Percentiles rank a stretch among this genome's conserved stretches.
These are phyloP conservation scores for Solanum paucissectum DNA, from an alignment of 257 asterid genomes.

Conservation along the genomic window DNA sequence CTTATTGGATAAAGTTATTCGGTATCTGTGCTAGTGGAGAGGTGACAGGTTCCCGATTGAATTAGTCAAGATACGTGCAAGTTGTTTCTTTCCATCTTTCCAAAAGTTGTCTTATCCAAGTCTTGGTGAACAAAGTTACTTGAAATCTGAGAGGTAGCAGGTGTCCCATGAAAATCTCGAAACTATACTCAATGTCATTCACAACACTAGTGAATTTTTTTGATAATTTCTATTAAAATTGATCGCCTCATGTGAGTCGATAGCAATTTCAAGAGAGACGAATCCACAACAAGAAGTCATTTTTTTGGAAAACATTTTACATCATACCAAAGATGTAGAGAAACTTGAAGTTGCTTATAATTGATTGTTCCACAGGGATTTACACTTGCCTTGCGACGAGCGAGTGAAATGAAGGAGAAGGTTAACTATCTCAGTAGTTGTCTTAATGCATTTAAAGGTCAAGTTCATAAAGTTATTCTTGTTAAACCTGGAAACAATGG, in stretches of 20 bases:
- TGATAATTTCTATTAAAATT: no score
- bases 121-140: background rate
- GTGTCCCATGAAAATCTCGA: background rate
- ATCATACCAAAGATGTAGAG: background rate
- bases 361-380: slow-evolving; percentile 43
- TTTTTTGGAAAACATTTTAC: background rate
- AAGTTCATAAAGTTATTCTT: slow-evolving; percentile 58
- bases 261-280: background rate
- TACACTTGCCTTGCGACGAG: slow-evolving; percentile 58
- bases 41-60: background rate
- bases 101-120: background rate
- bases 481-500: slow-evolving; percentile 61
- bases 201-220: background rate
- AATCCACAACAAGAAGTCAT: background rate
- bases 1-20: background rate
- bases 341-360: background rate
- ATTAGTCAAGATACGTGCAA: background rate
- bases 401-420: slow-evolving; percentile 74
- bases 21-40: background rate
- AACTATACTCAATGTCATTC: background rate
- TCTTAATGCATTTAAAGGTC: slow-evolving; percentile 43
- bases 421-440: slow-evolving; percentile 46
- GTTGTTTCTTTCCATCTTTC: background rate
- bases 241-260: background rate
- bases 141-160: background rate